Conservation (phyloP, 345 rosid species). For the Cardamine resedifolia region DNA sequence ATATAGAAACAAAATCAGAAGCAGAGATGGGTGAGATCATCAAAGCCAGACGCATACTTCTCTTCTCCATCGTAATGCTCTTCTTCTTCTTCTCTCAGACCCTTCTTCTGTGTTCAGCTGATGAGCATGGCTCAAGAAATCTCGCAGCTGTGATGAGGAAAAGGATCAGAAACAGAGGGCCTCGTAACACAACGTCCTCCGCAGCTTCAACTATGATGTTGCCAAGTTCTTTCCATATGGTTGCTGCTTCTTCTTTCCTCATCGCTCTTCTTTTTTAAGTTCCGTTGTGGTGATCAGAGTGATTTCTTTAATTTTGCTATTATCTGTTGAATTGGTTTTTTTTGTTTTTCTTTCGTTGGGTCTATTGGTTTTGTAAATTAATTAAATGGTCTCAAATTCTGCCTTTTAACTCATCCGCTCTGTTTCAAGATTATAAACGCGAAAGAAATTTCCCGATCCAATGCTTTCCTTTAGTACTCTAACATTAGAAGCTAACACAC, state of each 20-base stretch:
- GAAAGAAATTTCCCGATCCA: background rate
- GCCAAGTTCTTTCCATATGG: slow-evolving; percentile 17
- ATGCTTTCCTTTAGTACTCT: background rate
- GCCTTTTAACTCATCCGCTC: background rate
- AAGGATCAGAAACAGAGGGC: background rate
- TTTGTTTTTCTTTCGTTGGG: background rate
- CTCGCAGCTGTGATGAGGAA: slow-evolving; percentile 29
- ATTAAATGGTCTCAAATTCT: background rate
- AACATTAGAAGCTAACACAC: background rate
- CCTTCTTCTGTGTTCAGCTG: slow-evolving; percentile 26
- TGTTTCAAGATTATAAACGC: background rate
- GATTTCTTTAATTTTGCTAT: background rate
- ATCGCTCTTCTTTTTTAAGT: slow-evolving; percentile 18
- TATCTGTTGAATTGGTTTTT: background rate
- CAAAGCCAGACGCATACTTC: slow-evolving; percentile 24
- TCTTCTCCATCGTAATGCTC: slow-evolving; percentile 24
- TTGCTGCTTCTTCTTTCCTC: slow-evolving; percentile 30
- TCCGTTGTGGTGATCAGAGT: background rate
- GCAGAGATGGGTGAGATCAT: slow-evolving; percentile 28
- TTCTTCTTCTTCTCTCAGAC: slow-evolving; percentile 29
- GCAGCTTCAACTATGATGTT: slow-evolving; percentile 20
- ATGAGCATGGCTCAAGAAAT: slow-evolving; percentile 27
- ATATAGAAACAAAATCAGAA: background rate
- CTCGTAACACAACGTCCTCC: slow-evolving; percentile 10
- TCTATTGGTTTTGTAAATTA: background rate